These are phyloP conservation scores for Podospora tetraspora DNA, from an alignment of 495 filamentous ascomycete species.

Conservation along the genomic window DNA sequence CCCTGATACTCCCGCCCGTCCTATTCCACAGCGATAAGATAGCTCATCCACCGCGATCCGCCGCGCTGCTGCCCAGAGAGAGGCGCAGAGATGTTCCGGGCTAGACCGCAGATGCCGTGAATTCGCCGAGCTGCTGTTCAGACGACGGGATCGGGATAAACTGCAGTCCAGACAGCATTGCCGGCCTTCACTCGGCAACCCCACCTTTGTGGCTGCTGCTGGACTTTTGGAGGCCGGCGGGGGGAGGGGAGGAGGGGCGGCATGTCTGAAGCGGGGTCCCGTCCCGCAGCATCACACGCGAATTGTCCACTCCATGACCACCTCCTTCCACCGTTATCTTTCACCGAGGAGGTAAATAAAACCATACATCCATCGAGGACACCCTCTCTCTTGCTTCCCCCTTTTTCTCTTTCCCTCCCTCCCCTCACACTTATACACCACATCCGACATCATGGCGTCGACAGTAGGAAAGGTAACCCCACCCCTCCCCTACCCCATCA, in stretches of 20 bases:
- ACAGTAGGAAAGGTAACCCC: conserved; percentile 45
- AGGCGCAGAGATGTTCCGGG: not conserved
- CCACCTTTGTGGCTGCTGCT: conserved; percentile 12
- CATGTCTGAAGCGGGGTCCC: conserved; percentile 13
- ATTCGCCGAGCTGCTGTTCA: conserved; percentile 24
- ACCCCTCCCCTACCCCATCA: not conserved
- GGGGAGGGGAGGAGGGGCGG: not conserved
- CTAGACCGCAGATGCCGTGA: conserved; percentile 27
- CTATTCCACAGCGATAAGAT: not conserved
- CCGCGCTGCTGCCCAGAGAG: too few relatives aligned
- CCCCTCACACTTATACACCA: not conserved
- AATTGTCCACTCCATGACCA: conserved; percentile 1
- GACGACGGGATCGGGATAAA: conserved; percentile 2
- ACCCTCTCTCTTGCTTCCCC: not conserved
- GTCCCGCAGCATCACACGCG: not conserved
- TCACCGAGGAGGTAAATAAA: not conserved
- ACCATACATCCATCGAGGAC: not conserved
- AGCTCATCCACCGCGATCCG: not conserved
- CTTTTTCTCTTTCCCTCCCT: not conserved
- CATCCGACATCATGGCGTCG: conserved; percentile 35
- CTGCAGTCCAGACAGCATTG: conserved; percentile 5
- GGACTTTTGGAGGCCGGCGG: not conserved
- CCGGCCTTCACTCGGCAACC: conserved; percentile 21
- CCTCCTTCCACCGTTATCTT: not conserved
- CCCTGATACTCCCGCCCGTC: not conserved